Evolutionary conservation across 208 protist species (phyloP).

Genomic region (Acanthamoeba quina): DNA sequence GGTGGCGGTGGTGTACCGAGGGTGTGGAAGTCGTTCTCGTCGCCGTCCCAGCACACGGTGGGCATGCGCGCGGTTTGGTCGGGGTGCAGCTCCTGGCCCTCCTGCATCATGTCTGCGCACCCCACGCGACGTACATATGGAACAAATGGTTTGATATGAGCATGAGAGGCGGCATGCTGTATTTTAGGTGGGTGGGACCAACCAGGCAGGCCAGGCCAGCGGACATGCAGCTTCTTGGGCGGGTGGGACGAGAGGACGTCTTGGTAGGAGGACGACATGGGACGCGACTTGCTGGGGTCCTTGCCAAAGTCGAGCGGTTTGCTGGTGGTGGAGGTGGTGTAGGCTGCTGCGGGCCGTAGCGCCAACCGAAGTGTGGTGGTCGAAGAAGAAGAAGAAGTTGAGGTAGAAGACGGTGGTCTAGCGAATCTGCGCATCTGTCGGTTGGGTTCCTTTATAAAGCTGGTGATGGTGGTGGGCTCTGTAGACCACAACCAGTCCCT

Average conservation of each 20-base stretch:
- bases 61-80: not conserved
- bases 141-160: not conserved
- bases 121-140: too few species aligned
- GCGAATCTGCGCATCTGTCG: too few species aligned
- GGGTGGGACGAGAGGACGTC: not conserved
- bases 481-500: too few species aligned
- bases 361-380: too few species aligned
- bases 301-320: not conserved
- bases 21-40: constrained; percentile 36
- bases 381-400: too few species aligned
- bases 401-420: too few species aligned
- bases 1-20: too few species aligned
- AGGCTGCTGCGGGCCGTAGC: not conserved
- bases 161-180: not conserved
- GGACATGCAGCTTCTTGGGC: constrained; percentile 8
- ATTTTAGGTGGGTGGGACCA: not conserved
- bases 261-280: constrained; percentile 9
- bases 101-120: not conserved
- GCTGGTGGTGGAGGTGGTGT: not conserved
- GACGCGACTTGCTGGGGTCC: not conserved
- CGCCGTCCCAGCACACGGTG: constrained; percentile 29
- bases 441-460: too few species aligned
- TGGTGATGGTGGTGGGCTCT: too few species aligned
- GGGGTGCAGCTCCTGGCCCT: not conserved
- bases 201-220: not conserved